Percentiles rank a stretch among this genome's conserved stretches.
These are phyloP conservation scores for Trametopsis cervina DNA, from an alignment of 768 basidiomycete species.

Conservation along the genomic window DNA sequence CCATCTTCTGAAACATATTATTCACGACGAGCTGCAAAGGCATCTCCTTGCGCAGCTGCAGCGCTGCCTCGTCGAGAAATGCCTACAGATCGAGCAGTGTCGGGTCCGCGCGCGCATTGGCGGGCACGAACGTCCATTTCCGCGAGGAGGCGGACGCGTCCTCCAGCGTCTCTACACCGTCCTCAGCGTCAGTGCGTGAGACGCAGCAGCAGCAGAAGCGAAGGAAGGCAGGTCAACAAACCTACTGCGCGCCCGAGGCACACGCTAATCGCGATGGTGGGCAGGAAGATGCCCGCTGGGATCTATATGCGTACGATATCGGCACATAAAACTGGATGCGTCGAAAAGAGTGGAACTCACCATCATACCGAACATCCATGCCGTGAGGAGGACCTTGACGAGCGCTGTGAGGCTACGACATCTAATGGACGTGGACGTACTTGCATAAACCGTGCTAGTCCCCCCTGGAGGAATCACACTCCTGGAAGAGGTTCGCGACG, in stretches of 20 bases:
- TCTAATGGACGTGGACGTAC: too few relatives aligned
- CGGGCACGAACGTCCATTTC: conserved; percentile 18
- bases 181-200: too few relatives aligned
- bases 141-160: too few relatives aligned
- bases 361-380: conserved; percentile 80
- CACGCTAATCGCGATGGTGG: conserved; percentile 70
- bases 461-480: conserved; percentile 62
- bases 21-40: conserved; percentile 66
- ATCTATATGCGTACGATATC: too few relatives aligned
- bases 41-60: conserved; percentile 62
- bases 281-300: conserved; percentile 71
- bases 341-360: conserved; percentile 31
- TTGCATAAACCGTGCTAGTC: conserved; percentile 80
- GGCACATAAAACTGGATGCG: too few relatives aligned
- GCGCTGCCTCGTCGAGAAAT: conserved; percentile 38
- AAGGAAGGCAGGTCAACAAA: conserved; percentile 47
- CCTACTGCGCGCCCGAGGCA: conserved; percentile 68
- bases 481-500: conserved; percentile 77
- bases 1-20: conserved; percentile 72
- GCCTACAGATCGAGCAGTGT: conserved; percentile 25
- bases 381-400: conserved; percentile 55
- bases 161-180: too few relatives aligned
- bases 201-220: background rate
- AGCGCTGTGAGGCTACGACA: conserved; percentile 55
- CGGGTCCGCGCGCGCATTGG: conserved; percentile 5